phyloP scores from a whole-genome alignment of 495 filamentous ascomycete species.

The Penicillium robsamsonii region DNA sequence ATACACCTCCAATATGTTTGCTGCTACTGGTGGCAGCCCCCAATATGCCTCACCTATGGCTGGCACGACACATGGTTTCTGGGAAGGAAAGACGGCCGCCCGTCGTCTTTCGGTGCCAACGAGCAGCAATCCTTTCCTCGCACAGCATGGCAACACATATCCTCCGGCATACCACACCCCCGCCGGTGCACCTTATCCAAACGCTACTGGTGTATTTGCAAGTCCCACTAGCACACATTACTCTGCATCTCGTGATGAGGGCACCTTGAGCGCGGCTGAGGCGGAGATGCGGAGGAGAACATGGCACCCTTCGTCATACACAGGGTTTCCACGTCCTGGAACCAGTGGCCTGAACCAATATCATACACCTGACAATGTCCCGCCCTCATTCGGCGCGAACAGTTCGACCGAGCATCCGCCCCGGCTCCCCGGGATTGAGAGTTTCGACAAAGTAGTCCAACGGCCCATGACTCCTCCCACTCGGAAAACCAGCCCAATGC shows the following conservation, averaged over 20 bases:
- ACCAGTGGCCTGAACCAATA: conserved; percentile 60
- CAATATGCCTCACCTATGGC: conserved; percentile 71
- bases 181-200: conserved; percentile 50
- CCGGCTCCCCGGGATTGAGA: conserved; percentile 84
- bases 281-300: conserved; percentile 79
- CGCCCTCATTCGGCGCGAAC: conserved; percentile 49
- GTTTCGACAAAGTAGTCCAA: conserved; percentile 69
- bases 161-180: conserved; percentile 53
- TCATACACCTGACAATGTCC: conserved; percentile 59
- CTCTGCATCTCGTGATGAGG: conserved; percentile 63
- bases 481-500: conserved; percentile 66
- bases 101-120: conserved; percentile 82
- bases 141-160: conserved; percentile 55
- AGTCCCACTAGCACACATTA: conserved; percentile 73
- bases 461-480: conserved; percentile 61
- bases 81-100: conserved; percentile 65
- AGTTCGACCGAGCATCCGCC: conserved; percentile 50
- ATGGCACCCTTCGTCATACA: conserved; percentile 82
- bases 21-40: conserved; percentile 69
- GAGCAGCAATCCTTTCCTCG: conserved; percentile 69
- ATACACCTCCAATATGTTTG: conserved; percentile 59
- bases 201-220: conserved; percentile 56
- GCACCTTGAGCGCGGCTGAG: conserved; percentile 57
- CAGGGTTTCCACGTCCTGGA: conserved; percentile 54
- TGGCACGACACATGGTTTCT: conserved; percentile 64